Conservation (phyloP, 1,139 yeast genomes). For the Kodamaea derodonti region DNA sequence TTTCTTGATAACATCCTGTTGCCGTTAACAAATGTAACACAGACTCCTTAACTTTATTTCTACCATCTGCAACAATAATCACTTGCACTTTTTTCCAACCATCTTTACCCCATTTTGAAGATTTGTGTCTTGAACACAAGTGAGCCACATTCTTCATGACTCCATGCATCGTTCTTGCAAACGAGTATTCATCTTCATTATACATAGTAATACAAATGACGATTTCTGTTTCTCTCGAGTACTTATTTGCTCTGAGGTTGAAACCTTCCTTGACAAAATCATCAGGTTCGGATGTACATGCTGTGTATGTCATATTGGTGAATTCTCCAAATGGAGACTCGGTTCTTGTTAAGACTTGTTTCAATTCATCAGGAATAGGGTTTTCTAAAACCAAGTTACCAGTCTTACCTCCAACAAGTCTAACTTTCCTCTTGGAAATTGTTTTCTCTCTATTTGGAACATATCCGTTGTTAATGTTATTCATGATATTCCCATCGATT, state of each 20-base stretch:
- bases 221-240: conserved; percentile 84
- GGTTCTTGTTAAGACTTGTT: conserved; percentile 72
- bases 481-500: conserved; percentile 45
- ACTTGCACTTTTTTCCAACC: conserved; percentile 97
- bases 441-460: conserved; percentile 37
- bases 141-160: conserved; percentile 91
- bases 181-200: conserved; percentile 84
- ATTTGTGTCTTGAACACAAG: conserved; percentile 71
- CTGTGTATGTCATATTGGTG: conserved; percentile 91
- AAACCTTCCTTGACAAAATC: conserved; percentile 78
- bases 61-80: conserved; percentile 86
- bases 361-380: conserved; percentile 85
- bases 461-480: conserved; percentile 37
- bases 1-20: conserved; percentile 94
- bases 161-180: conserved; percentile 90
- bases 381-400: conserved; percentile 87
- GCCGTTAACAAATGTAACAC: conserved; percentile 85
- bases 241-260: conserved; percentile 76
- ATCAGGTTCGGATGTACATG: conserved; percentile 88
- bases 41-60: conserved; percentile 78
- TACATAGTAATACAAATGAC: conserved; percentile 93
- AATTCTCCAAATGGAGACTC: conserved; percentile 82
- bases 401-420: conserved; percentile 54
- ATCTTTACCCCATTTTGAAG: conserved; percentile 89
- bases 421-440: conserved; percentile 48